Evolutionary conservation across 768 basidiomycete species (phyloP).

Genomic region (Gelatoporia subvermispora): DNA sequence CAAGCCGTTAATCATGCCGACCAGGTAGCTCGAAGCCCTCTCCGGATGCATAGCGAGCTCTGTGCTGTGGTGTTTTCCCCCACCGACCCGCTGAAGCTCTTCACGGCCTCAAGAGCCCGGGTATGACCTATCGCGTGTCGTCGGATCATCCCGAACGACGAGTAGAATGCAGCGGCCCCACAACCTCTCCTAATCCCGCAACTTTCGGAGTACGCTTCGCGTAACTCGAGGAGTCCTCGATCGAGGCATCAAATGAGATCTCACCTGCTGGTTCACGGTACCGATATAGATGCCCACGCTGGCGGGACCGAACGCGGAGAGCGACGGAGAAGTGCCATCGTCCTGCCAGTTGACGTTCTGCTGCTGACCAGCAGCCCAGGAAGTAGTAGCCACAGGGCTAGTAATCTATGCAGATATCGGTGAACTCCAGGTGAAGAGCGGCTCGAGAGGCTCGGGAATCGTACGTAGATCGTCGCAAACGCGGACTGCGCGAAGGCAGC

Average conservation of each 20-base stretch:
- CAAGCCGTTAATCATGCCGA: no score
- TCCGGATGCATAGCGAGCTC: no score
- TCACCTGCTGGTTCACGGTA: constrained; percentile 56
- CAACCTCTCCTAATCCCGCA: not conserved
- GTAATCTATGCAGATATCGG: constrained; percentile 44
- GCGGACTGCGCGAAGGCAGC: constrained; percentile 45
- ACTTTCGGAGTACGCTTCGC: not conserved
- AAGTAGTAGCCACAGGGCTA: constrained; percentile 41
- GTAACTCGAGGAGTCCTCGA: not conserved
- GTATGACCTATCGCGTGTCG: no score
- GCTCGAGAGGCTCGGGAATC: constrained; percentile 17
- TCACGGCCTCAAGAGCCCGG: no score
- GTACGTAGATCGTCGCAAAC: constrained; percentile 53
- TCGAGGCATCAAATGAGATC: not conserved
- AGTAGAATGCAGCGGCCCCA: no score
- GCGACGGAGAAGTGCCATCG: constrained; percentile 39
- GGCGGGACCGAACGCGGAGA: constrained; percentile 46
- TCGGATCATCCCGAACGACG: no score
- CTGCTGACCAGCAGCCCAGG: constrained; percentile 44
- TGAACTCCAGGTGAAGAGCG: not conserved
- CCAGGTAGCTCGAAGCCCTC: no score
- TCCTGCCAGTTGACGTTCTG: constrained; percentile 60
- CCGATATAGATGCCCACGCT: constrained; percentile 61
- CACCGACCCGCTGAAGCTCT: no score
- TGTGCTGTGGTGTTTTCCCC: no score